phyloP scores from a whole-genome alignment of 225 moss, liverwort and hornwort genomes.

The Straminergon stramineum region DNA sequence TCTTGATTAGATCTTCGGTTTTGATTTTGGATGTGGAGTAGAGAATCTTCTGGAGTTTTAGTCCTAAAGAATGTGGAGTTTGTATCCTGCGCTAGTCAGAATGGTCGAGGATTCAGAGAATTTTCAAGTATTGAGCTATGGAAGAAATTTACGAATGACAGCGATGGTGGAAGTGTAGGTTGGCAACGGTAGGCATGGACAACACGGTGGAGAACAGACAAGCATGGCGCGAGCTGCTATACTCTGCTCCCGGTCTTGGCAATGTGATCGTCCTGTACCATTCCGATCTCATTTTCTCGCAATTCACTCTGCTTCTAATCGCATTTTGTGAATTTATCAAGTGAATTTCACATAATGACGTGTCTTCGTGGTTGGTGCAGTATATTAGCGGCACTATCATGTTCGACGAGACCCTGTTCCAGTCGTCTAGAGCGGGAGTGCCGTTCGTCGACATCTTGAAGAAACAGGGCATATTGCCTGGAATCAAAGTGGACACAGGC shows the following conservation, averaged over 20 bases:
- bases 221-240: conserved; percentile 97
- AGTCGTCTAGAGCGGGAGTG: conserved; percentile 71
- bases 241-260: conserved; percentile 92
- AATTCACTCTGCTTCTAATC: background rate
- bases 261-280: conserved; percentile 31
- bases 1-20: background rate
- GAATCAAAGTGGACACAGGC: conserved; percentile 97
- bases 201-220: conserved; percentile 88
- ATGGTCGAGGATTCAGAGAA: background rate
- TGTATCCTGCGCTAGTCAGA: background rate
- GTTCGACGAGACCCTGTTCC: conserved; percentile 97
- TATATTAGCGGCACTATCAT: conserved; percentile 98
- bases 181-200: conserved; percentile 88
- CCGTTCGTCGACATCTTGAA: conserved; percentile 88
- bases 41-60: background rate
- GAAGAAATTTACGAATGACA: background rate
- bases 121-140: background rate
- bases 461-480: conserved; percentile 79
- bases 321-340: background rate
- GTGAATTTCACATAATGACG: background rate
- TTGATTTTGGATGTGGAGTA: background rate
- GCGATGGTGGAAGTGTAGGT: conserved; percentile 27
- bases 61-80: background rate
- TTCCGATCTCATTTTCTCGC: background rate
- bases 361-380: conserved; percentile 28